Evolutionary conservation across 192 early-diverging fungal genomes (phyloP).

Genomic region (Phlyctochytrium bullatum): DNA sequence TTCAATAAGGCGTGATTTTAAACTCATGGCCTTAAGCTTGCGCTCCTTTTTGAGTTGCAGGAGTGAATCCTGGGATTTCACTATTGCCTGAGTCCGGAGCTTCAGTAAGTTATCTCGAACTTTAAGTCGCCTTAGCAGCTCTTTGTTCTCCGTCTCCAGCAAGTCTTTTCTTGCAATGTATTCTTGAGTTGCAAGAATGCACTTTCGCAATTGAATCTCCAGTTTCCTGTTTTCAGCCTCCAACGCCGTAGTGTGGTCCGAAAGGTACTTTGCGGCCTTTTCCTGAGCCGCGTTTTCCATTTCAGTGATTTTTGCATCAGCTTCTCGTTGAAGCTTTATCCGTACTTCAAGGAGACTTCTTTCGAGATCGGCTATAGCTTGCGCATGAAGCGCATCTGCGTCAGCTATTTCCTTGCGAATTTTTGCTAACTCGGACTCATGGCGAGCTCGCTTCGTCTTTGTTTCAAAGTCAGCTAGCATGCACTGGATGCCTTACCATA

Average conservation of each 20-base stretch:
- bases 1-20: not conserved
- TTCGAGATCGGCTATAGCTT: constrained; percentile 34
- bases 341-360: constrained; percentile 43
- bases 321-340: constrained; percentile 52
- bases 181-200: constrained; percentile 34
- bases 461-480: no score
- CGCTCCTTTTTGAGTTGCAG: constrained; percentile 2
- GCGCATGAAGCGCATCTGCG: constrained; percentile 37
- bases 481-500: constrained; percentile 32
- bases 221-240: constrained; percentile 43
- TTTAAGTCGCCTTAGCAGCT: constrained; percentile 33
- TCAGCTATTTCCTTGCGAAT: constrained; percentile 41
- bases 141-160: constrained; percentile 39
- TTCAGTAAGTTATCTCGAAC: constrained; percentile 40
- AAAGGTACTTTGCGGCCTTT: constrained; percentile 49
- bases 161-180: constrained; percentile 33
- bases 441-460: constrained; percentile 34
- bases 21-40: not conserved
- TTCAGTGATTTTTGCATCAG: constrained; percentile 43
- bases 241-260: constrained; percentile 37
- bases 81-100: constrained; percentile 32
- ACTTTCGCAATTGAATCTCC: constrained; percentile 31
- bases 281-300: constrained; percentile 57
- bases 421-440: constrained; percentile 39
- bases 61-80: constrained; percentile 23